phyloP scores from a whole-genome alignment of 2,329 filamentous ascomycete species.

The Neofusicoccum parvum region DNA sequence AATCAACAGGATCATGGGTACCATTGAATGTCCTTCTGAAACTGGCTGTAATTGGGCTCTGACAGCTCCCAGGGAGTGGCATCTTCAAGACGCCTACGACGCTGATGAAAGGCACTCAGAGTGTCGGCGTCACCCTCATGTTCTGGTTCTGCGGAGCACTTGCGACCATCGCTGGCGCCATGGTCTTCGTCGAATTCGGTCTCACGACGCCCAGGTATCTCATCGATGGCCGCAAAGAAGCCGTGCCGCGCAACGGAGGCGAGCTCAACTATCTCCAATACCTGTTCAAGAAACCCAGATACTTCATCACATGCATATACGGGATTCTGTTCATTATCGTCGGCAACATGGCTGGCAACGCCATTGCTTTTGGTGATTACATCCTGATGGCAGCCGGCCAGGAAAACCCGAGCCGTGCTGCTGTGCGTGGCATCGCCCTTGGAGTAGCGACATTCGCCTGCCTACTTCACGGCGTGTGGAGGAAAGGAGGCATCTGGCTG shows the following conservation, averaged over 20 bases:
- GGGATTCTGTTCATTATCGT: conserved; percentile 50
- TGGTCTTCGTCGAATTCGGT: conserved; percentile 29
- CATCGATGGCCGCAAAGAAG: conserved; percentile 26
- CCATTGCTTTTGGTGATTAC: conserved; percentile 49
- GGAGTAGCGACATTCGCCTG: conserved; percentile 47
- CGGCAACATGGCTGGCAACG: conserved; percentile 55
- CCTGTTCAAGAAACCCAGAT: conserved; percentile 41
- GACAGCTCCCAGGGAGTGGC: conserved; percentile 13
- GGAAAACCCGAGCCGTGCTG: conserved; percentile 27
- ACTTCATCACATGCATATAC: conserved; percentile 48
- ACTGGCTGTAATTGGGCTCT: neutral
- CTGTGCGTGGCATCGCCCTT: conserved; percentile 53
- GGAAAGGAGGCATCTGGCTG: conserved; percentile 53
- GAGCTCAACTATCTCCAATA: conserved; percentile 45
- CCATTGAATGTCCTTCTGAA: neutral
- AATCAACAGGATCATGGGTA: conserved; percentile 26
- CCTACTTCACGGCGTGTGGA: conserved; percentile 52
- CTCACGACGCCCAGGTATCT: conserved; percentile 26
- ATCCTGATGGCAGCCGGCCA: conserved; percentile 40
- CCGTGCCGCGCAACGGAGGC: conserved; percentile 29
- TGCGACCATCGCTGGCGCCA: conserved; percentile 24
- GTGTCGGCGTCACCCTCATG: conserved; percentile 26
- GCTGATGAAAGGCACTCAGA: conserved; percentile 25
- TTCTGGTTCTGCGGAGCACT: conserved; percentile 27
- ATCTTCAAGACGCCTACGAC: conserved; percentile 28